Base-by-base conservation (phyloP, 805 yeast genomes). In the Candida manassasensis region DNA sequence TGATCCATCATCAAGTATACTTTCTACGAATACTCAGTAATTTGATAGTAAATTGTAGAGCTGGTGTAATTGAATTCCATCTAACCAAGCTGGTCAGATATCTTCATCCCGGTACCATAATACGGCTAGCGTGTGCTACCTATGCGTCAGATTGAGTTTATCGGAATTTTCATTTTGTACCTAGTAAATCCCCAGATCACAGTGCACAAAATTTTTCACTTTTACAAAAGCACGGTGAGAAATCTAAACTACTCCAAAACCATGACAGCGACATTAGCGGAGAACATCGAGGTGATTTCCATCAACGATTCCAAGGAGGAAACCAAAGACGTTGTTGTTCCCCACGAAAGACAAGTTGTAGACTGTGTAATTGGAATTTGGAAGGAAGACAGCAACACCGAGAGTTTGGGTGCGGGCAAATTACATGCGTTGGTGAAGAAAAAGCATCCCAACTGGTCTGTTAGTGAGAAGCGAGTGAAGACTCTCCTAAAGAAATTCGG, bases 301-400 rank as follows among this genome's bases (percentile, higher is more conserved):
- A 63, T 66, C 21, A 66, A 66, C 37, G 71, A 66, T 36, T 42
- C 47, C 7, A 35, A 40, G 14, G 39, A 37, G 12, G 45, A 43
- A 7, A 38, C 42, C 8, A 40, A 42, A 3, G 52, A 47, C n/a
- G 55, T 57, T 1, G 32, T 61, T 3, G 60, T 61, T n/a, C 87
- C 87, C 3, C 71, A 70, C 36, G 77, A 72, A 33, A 61, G 81
- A 28, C 77, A 78, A 52, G 62, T 81, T 8, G 74, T 79, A 21
- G 77, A 75, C 36, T 73, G 70, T 22, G 77, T 82, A n/a, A 71
- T 81, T 27, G 61, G 66, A 4, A 54, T 81, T 7, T 84, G 93
- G 90, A 77, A 75, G 43, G 68, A 69, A 35, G 86, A 82, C 45
- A 79, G 85, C 2, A 57, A 68, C 2, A 71, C 78, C 17, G 88